These are phyloP conservation scores for Mortierella polycephala DNA, from an alignment of 371 early-diverging fungal genomes.

Conservation along the genomic window DNA sequence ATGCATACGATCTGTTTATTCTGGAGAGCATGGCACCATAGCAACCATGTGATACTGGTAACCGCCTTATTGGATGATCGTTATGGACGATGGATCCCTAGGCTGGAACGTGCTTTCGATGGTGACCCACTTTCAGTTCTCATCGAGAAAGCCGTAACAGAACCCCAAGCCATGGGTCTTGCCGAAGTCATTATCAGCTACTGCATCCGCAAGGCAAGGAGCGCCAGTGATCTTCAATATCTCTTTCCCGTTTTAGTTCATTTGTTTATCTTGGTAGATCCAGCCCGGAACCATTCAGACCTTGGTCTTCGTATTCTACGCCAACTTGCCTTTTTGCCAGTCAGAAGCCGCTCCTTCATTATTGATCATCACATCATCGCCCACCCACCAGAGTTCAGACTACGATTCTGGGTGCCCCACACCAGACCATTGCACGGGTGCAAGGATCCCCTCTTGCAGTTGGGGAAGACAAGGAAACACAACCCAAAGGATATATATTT, in stretches of 20 bases:
- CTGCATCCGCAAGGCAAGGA: conserved; percentile 10
- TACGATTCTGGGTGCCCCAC: conserved; percentile 1
- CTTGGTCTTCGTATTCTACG: not conserved
- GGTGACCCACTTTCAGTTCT: conserved; percentile 1
- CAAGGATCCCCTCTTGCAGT: conserved; percentile 20
- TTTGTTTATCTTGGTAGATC: not conserved
- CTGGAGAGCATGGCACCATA: not conserved
- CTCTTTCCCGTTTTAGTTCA: not conserved
- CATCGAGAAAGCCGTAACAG: not conserved
- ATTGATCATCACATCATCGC: conserved; percentile 9
- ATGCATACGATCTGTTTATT: too few species aligned
- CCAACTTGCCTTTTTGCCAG: conserved; percentile 4
- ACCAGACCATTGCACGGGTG: not conserved
- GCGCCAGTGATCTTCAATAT: not conserved
- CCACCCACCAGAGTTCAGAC: not conserved
- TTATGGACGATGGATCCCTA: conserved; percentile 9
- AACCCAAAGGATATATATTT: conserved; percentile 13
- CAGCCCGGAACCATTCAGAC: not conserved
- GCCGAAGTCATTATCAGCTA: conserved; percentile 10
- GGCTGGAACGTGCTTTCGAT: not conserved
- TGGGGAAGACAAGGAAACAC: not conserved
- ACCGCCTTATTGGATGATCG: not conserved
- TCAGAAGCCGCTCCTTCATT: conserved; percentile 1
- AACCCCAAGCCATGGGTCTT: not conserved
- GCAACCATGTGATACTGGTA: not conserved